Evolutionary conservation across 148 eudicot genomes (phyloP).

Genomic region (Linanthus parryae): DNA sequence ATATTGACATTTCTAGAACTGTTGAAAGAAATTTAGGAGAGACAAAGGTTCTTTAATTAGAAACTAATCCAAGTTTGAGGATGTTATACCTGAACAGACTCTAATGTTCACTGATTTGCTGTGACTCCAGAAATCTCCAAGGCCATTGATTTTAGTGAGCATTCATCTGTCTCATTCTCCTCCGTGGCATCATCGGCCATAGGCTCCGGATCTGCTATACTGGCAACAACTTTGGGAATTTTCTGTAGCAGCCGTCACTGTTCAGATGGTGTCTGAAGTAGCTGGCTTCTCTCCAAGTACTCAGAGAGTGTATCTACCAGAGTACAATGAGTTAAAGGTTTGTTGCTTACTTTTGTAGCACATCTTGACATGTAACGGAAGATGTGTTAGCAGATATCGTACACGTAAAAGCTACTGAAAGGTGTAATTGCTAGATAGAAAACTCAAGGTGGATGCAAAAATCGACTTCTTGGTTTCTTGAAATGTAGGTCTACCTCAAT

Average conservation of each 20-base stretch:
- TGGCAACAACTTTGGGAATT: slow-evolving; percentile 3
- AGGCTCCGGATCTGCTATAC: slow-evolving; percentile 2
- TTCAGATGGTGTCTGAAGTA: slow-evolving; percentile 6
- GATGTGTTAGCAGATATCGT: no score
- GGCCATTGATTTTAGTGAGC: not conserved
- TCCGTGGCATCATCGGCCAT: not conserved
- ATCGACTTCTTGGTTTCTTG: no score
- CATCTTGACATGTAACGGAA: not conserved
- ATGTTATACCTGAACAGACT: slow-evolving; percentile 5
- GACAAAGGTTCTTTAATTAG: not conserved
- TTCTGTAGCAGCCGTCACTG: slow-evolving; percentile 6
- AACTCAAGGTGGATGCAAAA: no score
- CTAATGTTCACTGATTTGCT: no score
- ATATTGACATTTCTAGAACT: no score
- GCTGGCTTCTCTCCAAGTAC: slow-evolving; percentile 1
- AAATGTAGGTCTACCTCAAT: no score
- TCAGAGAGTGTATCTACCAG: slow-evolving; percentile 1
- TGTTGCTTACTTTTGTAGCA: not conserved
- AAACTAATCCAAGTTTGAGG: not conserved
- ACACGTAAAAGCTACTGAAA: no score
- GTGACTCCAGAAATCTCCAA: not conserved
- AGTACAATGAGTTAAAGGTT: not conserved
- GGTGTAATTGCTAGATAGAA: no score
- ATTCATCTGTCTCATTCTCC: not conserved
- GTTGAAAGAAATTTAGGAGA: no score